Base-by-base conservation (phyloP, 202 grass and related monocot genomes). In the Alloteropsis angusta region DNA sequence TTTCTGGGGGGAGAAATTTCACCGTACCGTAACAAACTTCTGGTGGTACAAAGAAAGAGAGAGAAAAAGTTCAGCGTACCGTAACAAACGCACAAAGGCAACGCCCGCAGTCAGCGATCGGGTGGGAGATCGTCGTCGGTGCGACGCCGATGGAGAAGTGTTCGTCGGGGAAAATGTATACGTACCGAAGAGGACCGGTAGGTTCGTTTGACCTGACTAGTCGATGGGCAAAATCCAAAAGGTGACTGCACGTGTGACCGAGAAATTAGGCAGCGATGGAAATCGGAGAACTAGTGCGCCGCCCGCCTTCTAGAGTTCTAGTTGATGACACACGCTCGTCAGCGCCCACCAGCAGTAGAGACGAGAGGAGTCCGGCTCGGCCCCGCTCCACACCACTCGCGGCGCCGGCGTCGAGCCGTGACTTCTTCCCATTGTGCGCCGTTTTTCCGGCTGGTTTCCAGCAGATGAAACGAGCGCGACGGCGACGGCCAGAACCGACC, bases 371-470 rank as follows among this genome's bases (percentile, higher is more conserved):
- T 19, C 36, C 35, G 68, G 48, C 25, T 7, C 39, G 2, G 12
- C 45, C 37, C 8, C 65, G 15, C 47, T 2, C 66, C 45, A 18
- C 38, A 19, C 60, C 17, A 30, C 25, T 59, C 56, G 13, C 65
- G 12, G 0, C 41, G n/a, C n/a, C n/a, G n/a, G 2, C 22, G 21
- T 5, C 55, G 17, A 9, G n/a, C 28, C 74, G 6, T 10, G 75
- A 54, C 75, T 28, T 6, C 0, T 0, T 26, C 75, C 75, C 18
- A 53, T 12, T 18, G 12, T 7, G 19, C 75, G 66, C 46, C 4
- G 60, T 66, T 78, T 75, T 78, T 26, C 45, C 49, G 61, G 71
- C 49, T 57, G 76, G 63, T 68, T 68, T 69, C 77, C 77, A 44
- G 77, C 64, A 36, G 22, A 34, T 57, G 74, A 39, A 15, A 22